Conservation (phyloP, 2,329 filamentous ascomycete species). For the Trichophyton simii region DNA sequence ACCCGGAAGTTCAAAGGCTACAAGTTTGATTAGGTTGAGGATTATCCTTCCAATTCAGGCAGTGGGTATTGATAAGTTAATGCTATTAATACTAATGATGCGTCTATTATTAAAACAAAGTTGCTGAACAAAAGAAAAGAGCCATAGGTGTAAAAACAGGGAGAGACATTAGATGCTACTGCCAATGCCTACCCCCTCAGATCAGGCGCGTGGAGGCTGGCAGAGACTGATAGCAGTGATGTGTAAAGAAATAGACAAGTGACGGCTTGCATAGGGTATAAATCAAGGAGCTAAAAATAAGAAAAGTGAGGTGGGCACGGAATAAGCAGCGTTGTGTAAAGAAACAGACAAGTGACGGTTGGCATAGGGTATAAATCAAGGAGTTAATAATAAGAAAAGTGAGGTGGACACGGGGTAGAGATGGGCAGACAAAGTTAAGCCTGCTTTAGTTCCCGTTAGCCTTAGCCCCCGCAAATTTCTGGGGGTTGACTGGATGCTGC, state of each 20-base stretch:
- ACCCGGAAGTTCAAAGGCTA: slow-evolving; percentile 28
- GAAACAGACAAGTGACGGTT: neutral
- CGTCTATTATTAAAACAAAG: neutral
- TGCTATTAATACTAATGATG: neutral
- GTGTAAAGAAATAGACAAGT: neutral
- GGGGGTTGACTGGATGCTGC: slow-evolving; percentile 8
- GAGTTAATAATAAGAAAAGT: neutral
- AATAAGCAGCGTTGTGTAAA: neutral
- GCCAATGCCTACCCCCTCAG: neutral
- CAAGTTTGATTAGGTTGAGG: neutral
- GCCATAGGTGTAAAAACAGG: neutral
- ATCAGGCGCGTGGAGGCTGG: neutral
- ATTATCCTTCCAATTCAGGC: neutral
- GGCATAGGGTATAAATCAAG: neutral
- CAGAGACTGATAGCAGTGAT: neutral
- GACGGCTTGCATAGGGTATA: neutral
- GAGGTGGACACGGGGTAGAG: neutral
- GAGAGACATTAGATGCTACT: neutral
- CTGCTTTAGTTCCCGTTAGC: neutral
- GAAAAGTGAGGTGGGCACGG: neutral
- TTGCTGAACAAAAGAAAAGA: neutral
- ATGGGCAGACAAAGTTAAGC: neutral
- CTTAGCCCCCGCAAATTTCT: neutral
- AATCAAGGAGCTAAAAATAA: neutral
- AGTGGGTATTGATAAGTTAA: neutral